phyloP scores from a whole-genome alignment of 140 eudicot genomes.

The Ambrosia hybrid region DNA sequence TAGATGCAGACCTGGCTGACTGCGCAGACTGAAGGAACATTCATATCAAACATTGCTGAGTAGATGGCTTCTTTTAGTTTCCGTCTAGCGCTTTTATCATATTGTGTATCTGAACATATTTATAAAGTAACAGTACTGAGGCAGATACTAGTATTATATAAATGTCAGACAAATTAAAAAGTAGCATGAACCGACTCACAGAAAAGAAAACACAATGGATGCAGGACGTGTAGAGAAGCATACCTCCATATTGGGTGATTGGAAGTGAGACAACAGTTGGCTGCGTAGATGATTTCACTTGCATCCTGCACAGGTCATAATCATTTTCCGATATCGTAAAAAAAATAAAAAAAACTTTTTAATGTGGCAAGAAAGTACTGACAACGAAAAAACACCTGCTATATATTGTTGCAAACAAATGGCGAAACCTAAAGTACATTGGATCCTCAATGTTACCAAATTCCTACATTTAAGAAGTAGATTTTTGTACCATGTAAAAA shows the following conservation, averaged over 20 bases:
- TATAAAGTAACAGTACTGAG: neutral
- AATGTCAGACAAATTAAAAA: constrained; percentile 11
- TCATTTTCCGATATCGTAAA: neutral
- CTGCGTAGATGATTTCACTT: constrained; percentile 75
- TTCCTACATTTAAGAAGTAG: constrained; percentile 57
- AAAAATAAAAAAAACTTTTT: neutral
- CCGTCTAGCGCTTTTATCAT: constrained; percentile 75
- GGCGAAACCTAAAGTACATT: constrained; percentile 84
- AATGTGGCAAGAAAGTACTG: neutral
- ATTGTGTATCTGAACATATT: constrained; percentile 61
- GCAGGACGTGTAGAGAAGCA: neutral
- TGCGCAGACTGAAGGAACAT: constrained; percentile 95
- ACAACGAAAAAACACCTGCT: constrained; percentile 54
- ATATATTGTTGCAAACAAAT: constrained; percentile 82
- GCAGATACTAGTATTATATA: neutral
- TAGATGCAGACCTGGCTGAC: constrained; percentile 69
- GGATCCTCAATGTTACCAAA: constrained; percentile 97
- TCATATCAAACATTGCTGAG: constrained; percentile 80
- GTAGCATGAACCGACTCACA: neutral
- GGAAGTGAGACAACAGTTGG: constrained; percentile 91
- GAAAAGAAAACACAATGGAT: too few species aligned
- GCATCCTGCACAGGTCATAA: constrained; percentile 74
- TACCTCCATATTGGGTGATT: constrained; percentile 77
- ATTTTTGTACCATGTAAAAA: neutral
- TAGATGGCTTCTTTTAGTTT: constrained; percentile 79